A percentile compares a stretch with the other conserved stretches of the same genome.
These are phyloP conservation scores for Fusarium globosum DNA, from an alignment of 2,329 filamentous ascomycete genomes.

Conservation along the genomic window DNA sequence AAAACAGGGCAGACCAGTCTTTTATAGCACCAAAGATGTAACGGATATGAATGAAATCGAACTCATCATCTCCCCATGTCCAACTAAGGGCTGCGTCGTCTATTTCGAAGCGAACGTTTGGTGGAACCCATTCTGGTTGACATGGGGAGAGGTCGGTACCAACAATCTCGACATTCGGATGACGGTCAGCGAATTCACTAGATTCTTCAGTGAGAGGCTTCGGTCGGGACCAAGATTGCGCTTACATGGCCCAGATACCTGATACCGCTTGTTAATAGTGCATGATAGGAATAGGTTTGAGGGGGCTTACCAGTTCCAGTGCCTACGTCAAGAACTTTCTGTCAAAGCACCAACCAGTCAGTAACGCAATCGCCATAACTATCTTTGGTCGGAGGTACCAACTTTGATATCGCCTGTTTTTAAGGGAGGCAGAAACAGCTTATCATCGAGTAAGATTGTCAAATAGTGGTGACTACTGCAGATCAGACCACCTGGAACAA, in stretches of 20 bases:
- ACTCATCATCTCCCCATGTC: conserved; percentile 28
- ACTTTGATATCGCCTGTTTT: neutral
- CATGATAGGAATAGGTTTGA: fast-evolving
- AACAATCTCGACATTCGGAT: conserved; percentile 19
- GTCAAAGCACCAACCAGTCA: neutral
- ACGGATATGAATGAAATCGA: conserved; percentile 36
- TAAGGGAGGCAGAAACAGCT: conserved; percentile 9
- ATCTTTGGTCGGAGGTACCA: fast-evolving
- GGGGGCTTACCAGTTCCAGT: conserved; percentile 16
- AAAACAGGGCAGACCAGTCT: conserved; percentile 30
- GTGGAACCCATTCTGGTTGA: conserved; percentile 37
- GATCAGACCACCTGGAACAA: neutral
- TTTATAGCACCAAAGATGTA: conserved; percentile 37
- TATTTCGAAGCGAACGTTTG: conserved; percentile 36
- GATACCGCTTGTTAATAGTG: neutral
- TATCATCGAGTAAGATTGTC: conserved; percentile 3
- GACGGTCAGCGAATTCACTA: conserved; percentile 38
- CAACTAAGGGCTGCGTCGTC: conserved; percentile 31
- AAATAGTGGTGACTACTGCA: conserved; percentile 7
- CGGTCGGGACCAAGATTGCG: fast-evolving
- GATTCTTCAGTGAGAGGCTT: fast-evolving
- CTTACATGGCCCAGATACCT: conserved; percentile 30
- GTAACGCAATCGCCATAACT: fast-evolving
- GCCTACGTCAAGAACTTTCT: conserved; percentile 26
- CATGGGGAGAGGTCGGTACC: conserved; percentile 39